Evolutionary conservation across 306 rosid species (phyloP), one percentile per base, ranked within the genome.

Genomic region (Luffa aegyptiaca): DNA sequence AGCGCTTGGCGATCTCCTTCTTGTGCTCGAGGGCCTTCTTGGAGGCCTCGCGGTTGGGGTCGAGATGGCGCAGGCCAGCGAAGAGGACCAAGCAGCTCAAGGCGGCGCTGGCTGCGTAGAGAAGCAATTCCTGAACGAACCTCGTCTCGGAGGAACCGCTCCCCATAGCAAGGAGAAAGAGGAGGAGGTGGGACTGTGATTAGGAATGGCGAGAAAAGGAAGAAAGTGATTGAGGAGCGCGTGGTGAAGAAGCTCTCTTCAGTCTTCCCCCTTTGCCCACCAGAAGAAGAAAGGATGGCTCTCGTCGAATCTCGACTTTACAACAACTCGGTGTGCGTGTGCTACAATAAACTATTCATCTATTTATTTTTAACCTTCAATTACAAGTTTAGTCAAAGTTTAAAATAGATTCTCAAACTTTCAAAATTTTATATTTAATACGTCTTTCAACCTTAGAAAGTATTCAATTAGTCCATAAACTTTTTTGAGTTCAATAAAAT

Each of bases 51-150:
- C 99, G 97, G 76, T 88, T 95, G 41, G 98, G 99, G 92, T 95
- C 99, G 17, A 95, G 89, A 6, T 91, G 92, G 18, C 89, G 88
- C 35, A 93, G 91, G 26, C 99, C 99, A 49, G 78, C 92, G 80
- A 93, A 88, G 70, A 95, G 66, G 1, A 89, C 97, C 82, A 93
- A 37, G 72, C 93, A 90, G 80, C 99, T 95, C 70, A 93, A 11
- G 11, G 98, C 97, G 2, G 99, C 99, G 88, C 99, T 93, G 37
- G 97, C 99, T 12, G 97, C 99, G 84, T 93, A 95, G 69, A 95
- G 63, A 5, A 91, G 31, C 83, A 95, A 59, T 69, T 93, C 98
- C 64, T 91, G 93, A 18, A 95, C 17, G 57, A 93, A 61, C 88
- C 79, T 95, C 44, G 92, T 88, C 75, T 95, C 97, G 21, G 92